Base-by-base conservation (phyloP, 306 rosid species). In the Casuarina equisetifolia region DNA sequence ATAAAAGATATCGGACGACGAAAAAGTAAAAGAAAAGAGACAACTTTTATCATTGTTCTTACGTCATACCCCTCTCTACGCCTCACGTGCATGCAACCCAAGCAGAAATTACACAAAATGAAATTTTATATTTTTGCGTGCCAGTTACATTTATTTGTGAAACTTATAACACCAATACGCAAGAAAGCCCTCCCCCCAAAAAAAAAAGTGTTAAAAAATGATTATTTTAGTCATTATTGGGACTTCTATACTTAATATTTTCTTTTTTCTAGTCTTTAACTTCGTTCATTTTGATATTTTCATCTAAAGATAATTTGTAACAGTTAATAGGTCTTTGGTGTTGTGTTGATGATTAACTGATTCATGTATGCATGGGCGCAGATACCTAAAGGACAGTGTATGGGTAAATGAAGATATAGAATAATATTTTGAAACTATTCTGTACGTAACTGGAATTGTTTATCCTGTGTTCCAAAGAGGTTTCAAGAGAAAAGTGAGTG, bases 21-120 rank as follows among this genome's bases (percentile, higher is more conserved):
- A 86, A 84, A 93, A 93, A 93, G 91, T 86, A 85, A 85, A 92
- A 86, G 82, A 86, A 87, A 89, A 87, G 86, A 85, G 78, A 48
- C 11, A 71, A 82, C 91, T 93, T 91, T 88, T 91, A 86, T 93
- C 91, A 91, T 85, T 85, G 74, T 75, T 78, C 85, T 84, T 89
- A 89, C 88, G 86, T 88, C 86, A 83, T 84, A 80, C 86, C 64
- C 88, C 50, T 80, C 86, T 89, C 78, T 85, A 82, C 75, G 25
- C 79, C 91, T 89, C 92, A 93, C 97, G 97, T 93, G 97, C 92
- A 88, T 86, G 86, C 96, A 88, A 84, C 86, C 75, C 82, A 69
- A 75, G 79, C 85, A 62, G 79, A 73, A 82, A 79, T 75, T 75
- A 55, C 86, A 80, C 66, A 55, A 63, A 74, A 78, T 46, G 15